These are phyloP conservation scores for Marsdenia floribunda DNA, from an alignment of 257 asterid genomes.

Conservation along the genomic window DNA sequence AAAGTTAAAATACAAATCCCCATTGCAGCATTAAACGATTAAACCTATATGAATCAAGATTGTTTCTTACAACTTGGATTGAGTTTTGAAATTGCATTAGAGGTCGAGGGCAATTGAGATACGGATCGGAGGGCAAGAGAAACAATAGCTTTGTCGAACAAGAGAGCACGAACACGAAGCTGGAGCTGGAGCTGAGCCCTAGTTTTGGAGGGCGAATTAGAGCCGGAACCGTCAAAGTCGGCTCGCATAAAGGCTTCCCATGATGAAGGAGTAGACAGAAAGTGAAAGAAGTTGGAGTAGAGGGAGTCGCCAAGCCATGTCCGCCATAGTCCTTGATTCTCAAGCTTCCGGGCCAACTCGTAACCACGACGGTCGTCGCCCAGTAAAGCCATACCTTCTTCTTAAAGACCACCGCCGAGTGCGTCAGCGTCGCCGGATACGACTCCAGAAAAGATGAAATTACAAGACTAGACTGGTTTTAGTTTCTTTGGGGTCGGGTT, in stretches of 20 bases:
- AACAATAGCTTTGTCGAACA: slow-evolving; percentile 74
- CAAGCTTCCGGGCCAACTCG: slow-evolving; percentile 93
- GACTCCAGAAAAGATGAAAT: background rate
- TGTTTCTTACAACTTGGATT: slow-evolving; percentile 62
- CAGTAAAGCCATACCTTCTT: slow-evolving; percentile 49
- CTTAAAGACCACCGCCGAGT: background rate
- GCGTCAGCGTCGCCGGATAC: background rate
- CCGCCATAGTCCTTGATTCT: slow-evolving; percentile 81
- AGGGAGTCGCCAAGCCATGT: slow-evolving; percentile 82
- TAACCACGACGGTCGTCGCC: slow-evolving; percentile 92
- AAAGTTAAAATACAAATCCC: background rate
- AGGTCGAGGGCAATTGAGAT: slow-evolving; percentile 25
- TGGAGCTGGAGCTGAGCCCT: slow-evolving; percentile 73
- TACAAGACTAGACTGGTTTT: background rate
- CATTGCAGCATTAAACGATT: background rate
- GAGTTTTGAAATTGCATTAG: slow-evolving; percentile 44
- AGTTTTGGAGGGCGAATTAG: slow-evolving; percentile 49
- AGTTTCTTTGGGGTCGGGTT: background rate
- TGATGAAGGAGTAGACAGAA: slow-evolving; percentile 59
- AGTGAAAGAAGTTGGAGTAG: slow-evolving; percentile 58
- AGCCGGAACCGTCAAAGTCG: slow-evolving; percentile 57
- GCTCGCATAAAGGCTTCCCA: slow-evolving; percentile 89
- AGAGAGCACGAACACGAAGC: slow-evolving; percentile 91
- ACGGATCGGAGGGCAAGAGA: slow-evolving; percentile 42
- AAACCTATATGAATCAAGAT: background rate